Evolutionary conservation across 129 eudicot species (phyloP), one percentile per base, ranked within the genome.

Genomic region (Rutidosis leptorrhynchoides): DNA sequence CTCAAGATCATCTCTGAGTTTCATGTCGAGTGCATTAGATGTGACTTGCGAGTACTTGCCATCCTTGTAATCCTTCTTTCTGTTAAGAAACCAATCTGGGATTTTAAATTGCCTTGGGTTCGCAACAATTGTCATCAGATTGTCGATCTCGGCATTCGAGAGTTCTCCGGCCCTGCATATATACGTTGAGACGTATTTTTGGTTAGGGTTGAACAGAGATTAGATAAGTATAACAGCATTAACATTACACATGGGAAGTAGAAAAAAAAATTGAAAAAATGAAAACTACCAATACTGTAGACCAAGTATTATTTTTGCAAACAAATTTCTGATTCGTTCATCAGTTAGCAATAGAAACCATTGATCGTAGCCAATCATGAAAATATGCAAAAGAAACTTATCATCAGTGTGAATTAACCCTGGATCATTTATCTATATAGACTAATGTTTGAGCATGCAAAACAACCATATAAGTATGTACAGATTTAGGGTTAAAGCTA

Each of bases 1-100:
- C 58, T 86, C 95, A 17, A 86, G 88, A 63, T 86, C 95, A 30
- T 86, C 95, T 72, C 89, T 86, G 32, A 86, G 84, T 42, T 86
- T 86, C 95, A 86, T 83, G 87, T 86, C 95, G 62, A 86, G 83
- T 0, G 88, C 89, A 55, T 86, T 86, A 16, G 95, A 86, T 33
- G 81, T 69, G 48, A 86, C 94, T 64, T 86, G 94, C n/a, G 86
- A 83, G 69, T 77, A 86, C 26, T 81, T 83, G 3, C 94, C 95
- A 78, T 86, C 95, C 62, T 83, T 86, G 81, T 86, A 86, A 63
- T 86, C 95, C 79, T 86, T 86, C 84, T 86, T 80, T 67, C 95
- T 81, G 80, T 86, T 86, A 33, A 86, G 88, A 55, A 86, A 86
- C 85, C 85, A 86, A 61, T 81, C 89, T 23, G 89, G 95, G 65